Evolutionary conservation across 768 basidiomycete species (phyloP).

Genomic region (Clitopilus hobsonii): DNA sequence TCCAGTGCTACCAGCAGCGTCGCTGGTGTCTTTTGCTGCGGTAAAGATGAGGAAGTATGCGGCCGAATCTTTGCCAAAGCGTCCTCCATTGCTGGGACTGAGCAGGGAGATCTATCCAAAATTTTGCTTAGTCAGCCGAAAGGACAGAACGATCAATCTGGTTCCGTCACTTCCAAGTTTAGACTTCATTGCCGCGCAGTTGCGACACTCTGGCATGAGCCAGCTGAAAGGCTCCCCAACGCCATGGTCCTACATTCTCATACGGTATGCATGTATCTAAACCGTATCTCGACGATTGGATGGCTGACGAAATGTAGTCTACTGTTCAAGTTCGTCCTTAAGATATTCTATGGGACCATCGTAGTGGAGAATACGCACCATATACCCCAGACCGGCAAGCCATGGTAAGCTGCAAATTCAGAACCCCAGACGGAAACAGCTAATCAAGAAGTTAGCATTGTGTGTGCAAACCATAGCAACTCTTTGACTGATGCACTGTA

Average conservation of each 20-base stretch:
- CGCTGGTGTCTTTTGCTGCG: constrained; percentile 88
- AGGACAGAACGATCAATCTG: constrained; percentile 2
- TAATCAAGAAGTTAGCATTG: constrained; percentile 44
- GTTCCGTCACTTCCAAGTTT: not conserved
- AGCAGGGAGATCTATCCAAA: constrained; percentile 11
- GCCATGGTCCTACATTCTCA: constrained; percentile 62
- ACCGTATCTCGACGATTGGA: not conserved
- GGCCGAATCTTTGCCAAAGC: constrained; percentile 82
- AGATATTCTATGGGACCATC: constrained; percentile 88
- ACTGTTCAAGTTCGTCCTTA: constrained; percentile 78
- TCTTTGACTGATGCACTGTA: constrained; percentile 85
- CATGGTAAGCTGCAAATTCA: constrained; percentile 48
- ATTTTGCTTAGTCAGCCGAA: constrained; percentile 27
- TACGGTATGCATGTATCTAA: constrained; percentile 42
- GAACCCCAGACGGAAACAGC: not conserved
- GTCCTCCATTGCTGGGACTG: constrained; percentile 43
- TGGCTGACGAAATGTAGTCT: constrained; percentile 30
- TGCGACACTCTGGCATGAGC: constrained; percentile 5
- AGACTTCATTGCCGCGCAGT: not conserved
- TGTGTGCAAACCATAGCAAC: constrained; percentile 85
- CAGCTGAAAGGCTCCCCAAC: constrained; percentile 29
- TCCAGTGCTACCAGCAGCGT: constrained; percentile 83
- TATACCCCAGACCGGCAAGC: constrained; percentile 67
- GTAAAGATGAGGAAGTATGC: constrained; percentile 73
- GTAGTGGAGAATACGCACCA: constrained; percentile 74